phyloP scores from a whole-genome alignment of 139 green algal genomes.

The Eudorina sp. region DNA sequence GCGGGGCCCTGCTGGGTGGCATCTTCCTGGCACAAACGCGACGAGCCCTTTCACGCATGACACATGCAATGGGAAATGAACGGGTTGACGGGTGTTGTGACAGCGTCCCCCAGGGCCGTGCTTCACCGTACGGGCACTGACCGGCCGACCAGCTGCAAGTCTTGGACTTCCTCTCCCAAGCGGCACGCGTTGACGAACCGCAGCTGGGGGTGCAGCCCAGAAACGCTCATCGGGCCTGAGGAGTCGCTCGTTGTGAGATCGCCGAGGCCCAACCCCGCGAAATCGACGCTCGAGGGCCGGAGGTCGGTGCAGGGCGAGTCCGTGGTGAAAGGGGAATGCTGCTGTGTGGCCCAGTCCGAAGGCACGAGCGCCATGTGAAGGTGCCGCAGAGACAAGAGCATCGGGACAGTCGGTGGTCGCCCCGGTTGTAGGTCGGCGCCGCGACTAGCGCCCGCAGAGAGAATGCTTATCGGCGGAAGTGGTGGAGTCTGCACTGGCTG shows the following conservation, averaged over 20 bases:
- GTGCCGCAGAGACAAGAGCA: background rate
- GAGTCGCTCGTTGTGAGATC: background rate
- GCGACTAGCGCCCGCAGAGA: background rate
- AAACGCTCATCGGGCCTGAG: background rate
- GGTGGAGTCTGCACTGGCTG: background rate
- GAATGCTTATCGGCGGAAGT: background rate
- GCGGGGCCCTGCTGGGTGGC: no score
- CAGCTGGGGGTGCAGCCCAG: background rate
- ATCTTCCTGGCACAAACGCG: no score
- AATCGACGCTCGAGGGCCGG: background rate
- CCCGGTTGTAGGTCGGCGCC: no score
- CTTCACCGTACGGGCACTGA: no score
- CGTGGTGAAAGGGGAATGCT: background rate
- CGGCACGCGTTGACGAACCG: background rate
- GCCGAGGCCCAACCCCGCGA: background rate
- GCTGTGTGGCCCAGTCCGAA: background rate
- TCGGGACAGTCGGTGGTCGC: background rate
- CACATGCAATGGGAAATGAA: no score
- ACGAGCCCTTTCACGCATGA: no score
- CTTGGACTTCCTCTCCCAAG: slow-evolving; percentile 10
- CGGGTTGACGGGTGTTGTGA: no score
- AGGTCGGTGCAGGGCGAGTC: background rate
- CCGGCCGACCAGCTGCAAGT: slow-evolving; percentile 21
- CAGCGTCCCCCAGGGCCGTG: no score
- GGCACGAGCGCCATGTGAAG: background rate